These are phyloP conservation scores for Sabuloglossum arenarium DNA, from an alignment of 495 filamentous ascomycete species.

Conservation along the genomic window DNA sequence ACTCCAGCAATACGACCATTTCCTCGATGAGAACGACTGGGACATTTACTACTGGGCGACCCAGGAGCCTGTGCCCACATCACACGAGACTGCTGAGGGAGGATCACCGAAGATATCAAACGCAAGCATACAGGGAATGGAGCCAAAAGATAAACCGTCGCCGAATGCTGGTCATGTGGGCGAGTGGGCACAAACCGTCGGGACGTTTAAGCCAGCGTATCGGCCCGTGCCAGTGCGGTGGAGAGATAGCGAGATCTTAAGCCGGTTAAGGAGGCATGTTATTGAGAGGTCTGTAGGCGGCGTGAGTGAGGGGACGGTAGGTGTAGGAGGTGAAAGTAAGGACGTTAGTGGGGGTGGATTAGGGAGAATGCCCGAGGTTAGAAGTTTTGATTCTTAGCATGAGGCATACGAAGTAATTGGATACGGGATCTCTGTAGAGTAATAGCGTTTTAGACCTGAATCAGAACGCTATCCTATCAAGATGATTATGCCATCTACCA, in stretches of 20 bases:
- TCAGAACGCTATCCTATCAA: too few relatives aligned
- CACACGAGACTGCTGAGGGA: slow-evolving; percentile 15
- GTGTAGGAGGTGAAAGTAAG: background rate
- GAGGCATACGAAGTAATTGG: background rate
- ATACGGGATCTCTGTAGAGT: background rate
- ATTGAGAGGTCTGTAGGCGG: slow-evolving; percentile 12
- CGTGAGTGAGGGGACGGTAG: background rate
- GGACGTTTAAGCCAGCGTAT: slow-evolving; percentile 85
- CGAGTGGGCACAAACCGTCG: slow-evolving; percentile 94
- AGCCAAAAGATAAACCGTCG: background rate
- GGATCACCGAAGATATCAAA: slow-evolving; percentile 4
- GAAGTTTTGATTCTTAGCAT: slow-evolving; percentile 14
- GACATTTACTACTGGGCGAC: slow-evolving; percentile 99
- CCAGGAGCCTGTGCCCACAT: slow-evolving; percentile 46
- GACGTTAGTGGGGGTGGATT: slow-evolving; percentile 14
- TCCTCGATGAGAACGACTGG: slow-evolving; percentile 99
- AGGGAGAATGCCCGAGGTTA: slow-evolving; percentile 22
- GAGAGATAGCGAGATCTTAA: slow-evolving; percentile 59
- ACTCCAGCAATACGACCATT: slow-evolving; percentile 69
- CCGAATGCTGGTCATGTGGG: slow-evolving; percentile 22
- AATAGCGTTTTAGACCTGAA: background rate
- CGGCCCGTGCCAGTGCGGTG: slow-evolving; percentile 72
- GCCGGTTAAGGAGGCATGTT: slow-evolving; percentile 63
- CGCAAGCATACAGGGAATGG: background rate
- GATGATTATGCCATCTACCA: too few relatives aligned